Evolutionary conservation across 1,284 basidiomycete species (phyloP).

Genomic region (Tremellales sp.): DNA sequence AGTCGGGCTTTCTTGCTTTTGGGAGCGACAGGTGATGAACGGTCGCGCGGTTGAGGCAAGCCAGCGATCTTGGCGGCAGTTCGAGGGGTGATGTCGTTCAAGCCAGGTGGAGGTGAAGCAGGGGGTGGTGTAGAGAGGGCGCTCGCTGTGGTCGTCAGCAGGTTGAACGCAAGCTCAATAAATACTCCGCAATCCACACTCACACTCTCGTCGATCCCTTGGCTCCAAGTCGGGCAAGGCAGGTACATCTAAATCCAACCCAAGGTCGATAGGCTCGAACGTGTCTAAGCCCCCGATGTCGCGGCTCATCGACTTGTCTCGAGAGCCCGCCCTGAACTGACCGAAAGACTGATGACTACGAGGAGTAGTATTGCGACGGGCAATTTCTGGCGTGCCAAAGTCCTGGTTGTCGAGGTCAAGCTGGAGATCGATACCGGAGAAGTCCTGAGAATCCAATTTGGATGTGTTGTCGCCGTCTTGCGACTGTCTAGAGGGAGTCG

Average conservation of each 20-base stretch:
- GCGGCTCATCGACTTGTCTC: too few relatives aligned
- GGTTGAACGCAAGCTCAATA: not conserved
- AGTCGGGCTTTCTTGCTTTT: slow-evolving; percentile 59
- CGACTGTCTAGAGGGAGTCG: slow-evolving; percentile 32
- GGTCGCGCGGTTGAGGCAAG: slow-evolving; percentile 40
- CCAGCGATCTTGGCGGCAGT: slow-evolving; percentile 50
- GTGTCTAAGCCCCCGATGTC: too few relatives aligned
- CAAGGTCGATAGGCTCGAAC: slow-evolving; percentile 49
- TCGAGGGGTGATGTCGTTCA: slow-evolving; percentile 52
- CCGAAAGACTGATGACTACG: too few relatives aligned
- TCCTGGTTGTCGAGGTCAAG: slow-evolving; percentile 37
- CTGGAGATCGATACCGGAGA: slow-evolving; percentile 48
- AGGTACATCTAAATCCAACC: slow-evolving; percentile 41
- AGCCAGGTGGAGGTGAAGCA: slow-evolving; percentile 18
- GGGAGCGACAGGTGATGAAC: slow-evolving; percentile 52
- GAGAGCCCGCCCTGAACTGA: too few relatives aligned
- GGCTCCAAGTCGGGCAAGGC: slow-evolving; percentile 37
- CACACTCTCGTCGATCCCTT: slow-evolving; percentile 29
- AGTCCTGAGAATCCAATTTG: slow-evolving; percentile 82
- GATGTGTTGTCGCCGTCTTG: slow-evolving; percentile 32
- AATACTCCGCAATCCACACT: slow-evolving; percentile 6
- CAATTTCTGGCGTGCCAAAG: not conserved
- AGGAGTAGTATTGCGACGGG: not conserved
- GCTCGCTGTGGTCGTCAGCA: slow-evolving; percentile 18
- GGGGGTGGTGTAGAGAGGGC: slow-evolving; percentile 44